phyloP scores from a whole-genome alignment of 208 protist genomes.

The Crithidia brevicula region DNA sequence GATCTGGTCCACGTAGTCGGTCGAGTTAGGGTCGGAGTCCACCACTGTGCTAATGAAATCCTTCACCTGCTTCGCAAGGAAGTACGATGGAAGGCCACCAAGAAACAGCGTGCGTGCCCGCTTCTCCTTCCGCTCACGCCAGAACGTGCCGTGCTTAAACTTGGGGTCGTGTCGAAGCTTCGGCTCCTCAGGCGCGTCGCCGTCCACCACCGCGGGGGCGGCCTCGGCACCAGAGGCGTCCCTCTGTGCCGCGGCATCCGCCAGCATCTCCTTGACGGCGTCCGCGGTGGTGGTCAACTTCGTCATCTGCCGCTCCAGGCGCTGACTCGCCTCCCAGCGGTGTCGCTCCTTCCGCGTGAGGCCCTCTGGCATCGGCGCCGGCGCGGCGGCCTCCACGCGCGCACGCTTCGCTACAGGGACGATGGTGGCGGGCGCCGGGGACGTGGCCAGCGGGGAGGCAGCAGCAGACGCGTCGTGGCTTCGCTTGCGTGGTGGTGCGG shows the following conservation, averaged over 20 bases:
- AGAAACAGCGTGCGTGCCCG: slow-evolving; percentile 82
- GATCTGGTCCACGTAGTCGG: slow-evolving; percentile 37
- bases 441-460: not conserved
- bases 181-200: not conserved
- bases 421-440: not conserved
- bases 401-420: slow-evolving; percentile 12
- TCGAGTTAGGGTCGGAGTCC: slow-evolving; percentile 36
- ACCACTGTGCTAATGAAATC: slow-evolving; percentile 74
- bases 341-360: slow-evolving; percentile 72
- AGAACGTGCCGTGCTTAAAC: slow-evolving; percentile 88
- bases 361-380: slow-evolving; percentile 29
- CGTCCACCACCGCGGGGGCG: not conserved
- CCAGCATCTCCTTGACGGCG: slow-evolving; percentile 17
- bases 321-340: slow-evolving; percentile 52
- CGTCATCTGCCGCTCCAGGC: slow-evolving; percentile 64
- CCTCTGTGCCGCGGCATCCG: slow-evolving; percentile 18
- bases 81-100: slow-evolving; percentile 73
- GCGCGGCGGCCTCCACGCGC: slow-evolving; percentile 12
- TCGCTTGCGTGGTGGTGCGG: slow-evolving; percentile 3
- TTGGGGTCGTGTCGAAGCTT: slow-evolving; percentile 80
- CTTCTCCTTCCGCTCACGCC: slow-evolving; percentile 79
- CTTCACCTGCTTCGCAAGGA: slow-evolving; percentile 51
- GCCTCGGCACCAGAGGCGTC: not conserved
- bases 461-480: not conserved
- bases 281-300: slow-evolving; percentile 33